A percentile compares a stretch with the other conserved stretches of the same genome.
phyloP scores from a whole-genome alignment of 1,284 basidiomycete species.

The Fomitopsis schrenkii region DNA sequence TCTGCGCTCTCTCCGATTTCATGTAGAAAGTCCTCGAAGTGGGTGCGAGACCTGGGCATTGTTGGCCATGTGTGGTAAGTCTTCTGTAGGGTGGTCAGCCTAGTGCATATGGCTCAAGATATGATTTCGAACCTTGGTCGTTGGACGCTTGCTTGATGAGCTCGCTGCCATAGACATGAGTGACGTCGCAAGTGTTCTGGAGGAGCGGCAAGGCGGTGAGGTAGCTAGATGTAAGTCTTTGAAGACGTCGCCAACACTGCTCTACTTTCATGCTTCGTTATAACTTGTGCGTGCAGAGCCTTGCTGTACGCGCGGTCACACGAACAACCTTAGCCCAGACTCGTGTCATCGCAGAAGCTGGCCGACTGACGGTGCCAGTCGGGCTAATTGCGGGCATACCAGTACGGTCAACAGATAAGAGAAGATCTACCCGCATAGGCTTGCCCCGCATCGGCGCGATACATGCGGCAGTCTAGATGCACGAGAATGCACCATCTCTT shows the following conservation, averaged over 20 bases:
- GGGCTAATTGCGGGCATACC: constrained; percentile 22
- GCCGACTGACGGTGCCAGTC: constrained; percentile 18
- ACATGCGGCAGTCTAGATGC: background rate
- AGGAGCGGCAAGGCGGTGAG: background rate
- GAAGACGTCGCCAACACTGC: background rate
- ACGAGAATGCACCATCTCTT: background rate
- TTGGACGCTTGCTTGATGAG: constrained; percentile 10
- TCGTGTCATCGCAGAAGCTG: constrained; percentile 19
- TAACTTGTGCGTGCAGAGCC: constrained; percentile 2
- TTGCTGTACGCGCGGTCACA: constrained; percentile 18
- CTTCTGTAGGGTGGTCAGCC: constrained; percentile 8
- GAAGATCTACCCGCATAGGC: constrained; percentile 5
- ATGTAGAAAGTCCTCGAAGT: constrained; percentile 23
- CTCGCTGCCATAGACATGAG: constrained; percentile 5
- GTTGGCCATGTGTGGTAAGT: constrained; percentile 17
- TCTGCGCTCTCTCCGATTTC: constrained; percentile 21
- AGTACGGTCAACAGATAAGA: constrained; percentile 15
- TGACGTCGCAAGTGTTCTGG: constrained; percentile 14
- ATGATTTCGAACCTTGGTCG: constrained; percentile 16
- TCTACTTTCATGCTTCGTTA: constrained; percentile 1
- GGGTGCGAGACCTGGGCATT: constrained; percentile 11
- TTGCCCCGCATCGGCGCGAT: background rate
- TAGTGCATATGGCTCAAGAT: background rate
- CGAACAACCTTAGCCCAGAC: constrained; percentile 16
- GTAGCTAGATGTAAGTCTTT: background rate